These are phyloP conservation scores for Plenodomus lindquistii DNA, from an alignment of 2,329 filamentous ascomycete species.

Conservation along the genomic window DNA sequence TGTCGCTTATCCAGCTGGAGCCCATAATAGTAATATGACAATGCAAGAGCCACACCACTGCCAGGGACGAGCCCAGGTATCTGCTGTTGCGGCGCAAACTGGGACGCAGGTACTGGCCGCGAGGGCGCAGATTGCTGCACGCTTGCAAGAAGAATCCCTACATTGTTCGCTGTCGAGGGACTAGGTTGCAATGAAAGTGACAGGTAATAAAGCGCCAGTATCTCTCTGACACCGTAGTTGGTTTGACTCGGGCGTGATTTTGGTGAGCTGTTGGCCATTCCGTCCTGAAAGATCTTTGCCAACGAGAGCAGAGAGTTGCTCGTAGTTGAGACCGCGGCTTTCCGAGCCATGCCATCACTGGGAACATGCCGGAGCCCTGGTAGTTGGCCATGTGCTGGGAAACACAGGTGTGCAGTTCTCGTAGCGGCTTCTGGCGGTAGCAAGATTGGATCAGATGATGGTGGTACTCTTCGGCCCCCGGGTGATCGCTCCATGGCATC, in stretches of 20 bases:
- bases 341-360: constrained; percentile 69
- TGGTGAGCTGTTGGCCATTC: constrained; percentile 75
- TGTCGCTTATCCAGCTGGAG: constrained; percentile 83
- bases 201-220: constrained; percentile 91
- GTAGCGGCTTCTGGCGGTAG: constrained; percentile 83
- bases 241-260: constrained; percentile 60
- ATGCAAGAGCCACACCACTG: constrained; percentile 82
- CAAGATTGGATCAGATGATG: constrained; percentile 67
- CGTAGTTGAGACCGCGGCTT: constrained; percentile 85
- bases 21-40: constrained; percentile 95
- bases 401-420: constrained; percentile 80
- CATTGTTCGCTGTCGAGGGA: constrained; percentile 96
- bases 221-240: constrained; percentile 82
- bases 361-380: constrained; percentile 75
- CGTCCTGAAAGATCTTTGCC: constrained; percentile 97
- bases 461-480: constrained; percentile 29
- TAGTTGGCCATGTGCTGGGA: constrained; percentile 73
- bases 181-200: constrained; percentile 93
- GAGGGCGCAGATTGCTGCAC: constrained; percentile 71
- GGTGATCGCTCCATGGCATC: constrained; percentile 42
- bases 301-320: constrained; percentile 94
- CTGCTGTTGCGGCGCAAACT: constrained; percentile 39
- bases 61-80: constrained; percentile 83
- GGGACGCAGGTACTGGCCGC: constrained; percentile 48
- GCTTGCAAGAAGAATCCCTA: constrained; percentile 93